Percentiles rank a stretch among this genome's conserved stretches.
Evolutionary conservation across 306 rosid species (phyloP).

Genomic region (Begonia peltatifolia): DNA sequence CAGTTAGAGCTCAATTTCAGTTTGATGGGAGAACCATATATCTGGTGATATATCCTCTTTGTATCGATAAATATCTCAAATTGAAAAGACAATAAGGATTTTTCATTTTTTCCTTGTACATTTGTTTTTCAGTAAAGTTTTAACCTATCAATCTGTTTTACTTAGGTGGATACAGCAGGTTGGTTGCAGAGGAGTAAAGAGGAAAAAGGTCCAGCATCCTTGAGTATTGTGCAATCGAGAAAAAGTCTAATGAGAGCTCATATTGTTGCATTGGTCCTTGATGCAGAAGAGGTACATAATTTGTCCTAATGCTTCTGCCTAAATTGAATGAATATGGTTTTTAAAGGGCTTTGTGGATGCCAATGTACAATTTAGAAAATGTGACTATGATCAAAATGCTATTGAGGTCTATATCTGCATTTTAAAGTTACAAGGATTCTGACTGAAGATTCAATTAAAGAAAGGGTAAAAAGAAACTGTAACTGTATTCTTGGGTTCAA

Average conservation of each 20-base stretch:
- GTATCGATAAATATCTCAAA: neutral
- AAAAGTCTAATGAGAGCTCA: constrained; percentile 93
- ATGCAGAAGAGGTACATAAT: constrained; percentile 73
- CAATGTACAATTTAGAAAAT: no score
- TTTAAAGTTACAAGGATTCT: no score
- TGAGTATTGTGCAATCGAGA: constrained; percentile 89
- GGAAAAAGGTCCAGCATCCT: constrained; percentile 83
- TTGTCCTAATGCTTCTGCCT: constrained; percentile 1
- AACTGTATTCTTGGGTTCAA: no score
- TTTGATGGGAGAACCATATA: constrained; percentile 77
- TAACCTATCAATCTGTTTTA: constrained; percentile 1
- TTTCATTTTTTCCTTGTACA: neutral
- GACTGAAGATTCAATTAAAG: no score
- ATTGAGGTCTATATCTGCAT: no score
- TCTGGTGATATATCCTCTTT: constrained; percentile 27
- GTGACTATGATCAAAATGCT: no score
- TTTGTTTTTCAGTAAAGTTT: neutral
- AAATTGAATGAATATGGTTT: no score
- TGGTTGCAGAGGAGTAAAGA: constrained; percentile 84
- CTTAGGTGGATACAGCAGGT: constrained; percentile 93
- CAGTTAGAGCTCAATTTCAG: constrained; percentile 81
- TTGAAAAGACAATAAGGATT: neutral
- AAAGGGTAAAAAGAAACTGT: no score
- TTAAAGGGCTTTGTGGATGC: no score
- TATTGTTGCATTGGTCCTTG: constrained; percentile 82